These are phyloP conservation scores for Crocinoboletus sp. DNA, from an alignment of 1,284 basidiomycete species.

Conservation along the genomic window DNA sequence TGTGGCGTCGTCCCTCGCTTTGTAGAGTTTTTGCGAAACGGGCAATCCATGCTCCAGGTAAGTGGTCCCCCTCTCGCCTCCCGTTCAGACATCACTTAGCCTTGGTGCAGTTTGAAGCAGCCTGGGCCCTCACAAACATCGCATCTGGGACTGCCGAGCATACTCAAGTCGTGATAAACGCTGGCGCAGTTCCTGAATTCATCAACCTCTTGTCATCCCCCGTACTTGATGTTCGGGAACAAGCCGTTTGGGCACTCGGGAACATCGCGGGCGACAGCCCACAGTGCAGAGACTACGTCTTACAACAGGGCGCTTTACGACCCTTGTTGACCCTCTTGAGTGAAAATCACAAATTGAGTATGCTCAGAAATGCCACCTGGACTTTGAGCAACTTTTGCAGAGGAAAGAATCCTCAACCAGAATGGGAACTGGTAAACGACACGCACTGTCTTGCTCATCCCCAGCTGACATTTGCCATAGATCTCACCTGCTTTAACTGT, in stretches of 20 bases:
- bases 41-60: slow-evolving; percentile 95
- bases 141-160: slow-evolving; percentile 99
- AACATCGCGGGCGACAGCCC: slow-evolving; percentile 98
- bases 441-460: slow-evolving; percentile 1
- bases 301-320: slow-evolving; percentile 71
- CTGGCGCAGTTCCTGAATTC: slow-evolving; percentile 96
- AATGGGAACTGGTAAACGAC: slow-evolving; percentile 80
- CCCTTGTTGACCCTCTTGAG: slow-evolving; percentile 70
- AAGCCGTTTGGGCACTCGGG: slow-evolving; percentile 95
- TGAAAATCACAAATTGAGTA: slow-evolving; percentile 93
- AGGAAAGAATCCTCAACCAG: slow-evolving; percentile 93
- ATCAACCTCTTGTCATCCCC: slow-evolving; percentile 88
- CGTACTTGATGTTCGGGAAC: slow-evolving; percentile 91
- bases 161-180: slow-evolving; percentile 96
- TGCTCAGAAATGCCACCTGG: slow-evolving; percentile 98
- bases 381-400: slow-evolving; percentile 98
- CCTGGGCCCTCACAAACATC: slow-evolving; percentile 99
- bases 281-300: slow-evolving; percentile 87
- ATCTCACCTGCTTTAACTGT: slow-evolving; percentile 96
- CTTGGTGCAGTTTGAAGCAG: slow-evolving; percentile 87
- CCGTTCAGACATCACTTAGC: slow-evolving; percentile 1
- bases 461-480: slow-evolving; percentile 39
- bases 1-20: slow-evolving; percentile 98
- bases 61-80: slow-evolving; percentile 18
- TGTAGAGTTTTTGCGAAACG: slow-evolving; percentile 88